Evolutionary conservation across 495 filamentous ascomycete species (phyloP).

Genomic region (Tetracladium marchalianum): DNA sequence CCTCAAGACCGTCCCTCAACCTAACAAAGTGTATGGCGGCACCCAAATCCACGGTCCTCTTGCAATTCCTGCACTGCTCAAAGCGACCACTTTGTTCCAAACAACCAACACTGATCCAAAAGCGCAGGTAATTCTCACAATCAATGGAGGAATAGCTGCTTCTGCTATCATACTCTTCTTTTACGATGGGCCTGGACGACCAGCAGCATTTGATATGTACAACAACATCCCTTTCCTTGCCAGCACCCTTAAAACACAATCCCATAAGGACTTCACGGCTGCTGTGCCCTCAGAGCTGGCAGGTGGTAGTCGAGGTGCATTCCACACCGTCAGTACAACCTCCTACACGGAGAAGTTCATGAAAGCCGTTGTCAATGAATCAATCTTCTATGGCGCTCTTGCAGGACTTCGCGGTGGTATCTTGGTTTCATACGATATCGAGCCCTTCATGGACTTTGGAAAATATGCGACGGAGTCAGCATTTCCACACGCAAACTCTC

Average conservation of each 20-base stretch:
- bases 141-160: background rate
- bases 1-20: slow-evolving; percentile 26
- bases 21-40: background rate
- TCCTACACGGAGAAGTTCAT: background rate
- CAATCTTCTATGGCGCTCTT: background rate
- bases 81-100: background rate
- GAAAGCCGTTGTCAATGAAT: slow-evolving; percentile 2
- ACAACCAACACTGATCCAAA: slow-evolving; percentile 3
- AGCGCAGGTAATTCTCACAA: slow-evolving; percentile 3
- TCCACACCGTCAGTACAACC: background rate
- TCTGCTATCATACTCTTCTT: background rate
- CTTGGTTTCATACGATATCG: slow-evolving; percentile 3
- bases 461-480: slow-evolving; percentile 5
- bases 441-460: slow-evolving; percentile 2
- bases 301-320: background rate
- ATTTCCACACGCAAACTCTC: slow-evolving; percentile 2
- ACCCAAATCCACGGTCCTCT: background rate
- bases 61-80: background rate
- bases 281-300: background rate
- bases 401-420: background rate
- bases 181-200: slow-evolving; percentile 2
- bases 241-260: background rate
- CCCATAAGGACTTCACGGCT: background rate
- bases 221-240: background rate
- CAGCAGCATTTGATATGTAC: slow-evolving; percentile 1